Evolutionary conservation across 768 basidiomycete genomes (phyloP).

Genomic region (Termitomyces titanicus): DNA sequence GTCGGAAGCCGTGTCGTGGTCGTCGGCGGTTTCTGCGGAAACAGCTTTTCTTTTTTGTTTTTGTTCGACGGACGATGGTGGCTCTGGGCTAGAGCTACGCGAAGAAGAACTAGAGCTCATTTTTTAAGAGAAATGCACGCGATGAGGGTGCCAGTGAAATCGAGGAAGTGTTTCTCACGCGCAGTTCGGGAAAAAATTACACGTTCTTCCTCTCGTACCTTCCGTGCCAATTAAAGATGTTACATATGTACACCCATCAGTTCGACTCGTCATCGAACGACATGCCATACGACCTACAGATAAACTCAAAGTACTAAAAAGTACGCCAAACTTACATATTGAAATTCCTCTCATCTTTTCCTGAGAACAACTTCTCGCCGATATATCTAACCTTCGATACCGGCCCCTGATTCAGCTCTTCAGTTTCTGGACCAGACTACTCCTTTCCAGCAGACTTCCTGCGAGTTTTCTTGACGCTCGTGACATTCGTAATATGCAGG

Average conservation of each 20-base stretch:
- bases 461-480: neutral
- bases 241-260: too few relatives aligned
- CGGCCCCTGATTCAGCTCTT: too few relatives aligned
- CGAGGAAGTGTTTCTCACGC: neutral
- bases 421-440: too few relatives aligned
- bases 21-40: slow-evolving; percentile 15
- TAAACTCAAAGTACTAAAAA: too few relatives aligned
- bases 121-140: neutral
- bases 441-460: neutral
- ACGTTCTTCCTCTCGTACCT: neutral
- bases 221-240: neutral
- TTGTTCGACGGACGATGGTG: slow-evolving; percentile 16
- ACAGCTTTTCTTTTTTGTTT: slow-evolving; percentile 30
- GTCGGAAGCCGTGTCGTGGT: slow-evolving; percentile 21
- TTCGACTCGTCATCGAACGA: too few relatives aligned
- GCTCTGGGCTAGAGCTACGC: slow-evolving; percentile 26
- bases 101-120: slow-evolving; percentile 34
- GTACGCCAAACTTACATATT: too few relatives aligned
- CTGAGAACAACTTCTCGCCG: too few relatives aligned
- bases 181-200: neutral
- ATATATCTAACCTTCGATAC: too few relatives aligned
- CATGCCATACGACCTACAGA: too few relatives aligned
- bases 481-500: neutral
- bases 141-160: neutral
- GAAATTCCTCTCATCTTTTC: too few relatives aligned